Conservation (phyloP, 176 grass and related monocot genomes). For the Thinopyrum elongatum region DNA sequence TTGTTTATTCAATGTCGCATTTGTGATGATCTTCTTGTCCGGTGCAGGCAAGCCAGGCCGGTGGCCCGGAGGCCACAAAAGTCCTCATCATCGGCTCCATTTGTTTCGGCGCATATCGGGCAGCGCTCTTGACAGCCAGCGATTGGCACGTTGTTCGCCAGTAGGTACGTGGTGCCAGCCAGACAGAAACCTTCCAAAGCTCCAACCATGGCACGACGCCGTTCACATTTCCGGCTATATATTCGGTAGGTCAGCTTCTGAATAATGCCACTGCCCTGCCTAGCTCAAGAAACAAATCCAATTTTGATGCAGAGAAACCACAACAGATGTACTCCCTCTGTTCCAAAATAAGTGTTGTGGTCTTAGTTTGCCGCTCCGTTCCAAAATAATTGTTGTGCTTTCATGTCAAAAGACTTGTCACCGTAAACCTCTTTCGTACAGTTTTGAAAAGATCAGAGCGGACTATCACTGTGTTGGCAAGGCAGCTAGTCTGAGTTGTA, state of each 20-base stretch:
- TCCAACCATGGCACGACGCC: not conserved
- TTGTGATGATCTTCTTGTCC: not conserved
- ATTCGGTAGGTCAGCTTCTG: slow-evolving; percentile 8
- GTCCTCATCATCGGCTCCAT: slow-evolving; percentile 16
- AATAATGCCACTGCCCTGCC: not conserved
- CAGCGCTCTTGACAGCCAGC: slow-evolving; percentile 14
- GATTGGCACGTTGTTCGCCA: slow-evolving; percentile 43
- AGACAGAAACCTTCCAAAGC: not conserved
- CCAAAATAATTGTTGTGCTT: too few species aligned
- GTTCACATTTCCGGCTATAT: not conserved
- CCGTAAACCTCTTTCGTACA: too few species aligned
- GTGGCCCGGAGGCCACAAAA: not conserved
- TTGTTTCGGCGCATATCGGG: slow-evolving; percentile 39
- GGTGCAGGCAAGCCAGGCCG: not conserved
- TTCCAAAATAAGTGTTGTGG: too few species aligned
- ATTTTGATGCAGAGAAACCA: not conserved
- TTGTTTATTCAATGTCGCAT: too few species aligned
- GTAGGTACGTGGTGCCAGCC: slow-evolving; percentile 20
- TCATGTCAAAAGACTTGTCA: too few species aligned
- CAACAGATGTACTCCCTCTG: too few species aligned
- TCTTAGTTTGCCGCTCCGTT: too few species aligned
- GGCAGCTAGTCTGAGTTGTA: slow-evolving; percentile 25
- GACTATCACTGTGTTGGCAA: slow-evolving; percentile 2
- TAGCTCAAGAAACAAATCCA: not conserved
- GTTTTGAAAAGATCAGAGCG: not conserved